These are phyloP conservation scores for Mortierella antarctica DNA, from an alignment of 192 early-diverging fungal genomes.

Conservation along the genomic window DNA sequence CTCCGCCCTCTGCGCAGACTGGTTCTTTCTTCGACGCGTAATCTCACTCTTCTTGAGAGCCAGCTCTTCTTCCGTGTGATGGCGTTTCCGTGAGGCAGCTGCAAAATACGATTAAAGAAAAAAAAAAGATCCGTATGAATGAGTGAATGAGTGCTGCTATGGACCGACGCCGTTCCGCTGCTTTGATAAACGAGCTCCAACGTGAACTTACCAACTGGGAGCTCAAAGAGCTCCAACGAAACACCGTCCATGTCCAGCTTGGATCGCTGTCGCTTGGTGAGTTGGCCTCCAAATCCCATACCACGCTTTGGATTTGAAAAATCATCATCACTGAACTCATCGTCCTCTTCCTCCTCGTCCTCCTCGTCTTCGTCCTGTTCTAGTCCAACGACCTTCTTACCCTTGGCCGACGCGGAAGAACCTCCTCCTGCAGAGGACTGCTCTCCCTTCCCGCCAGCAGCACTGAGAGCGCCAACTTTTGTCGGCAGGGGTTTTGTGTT, in stretches of 20 bases:
- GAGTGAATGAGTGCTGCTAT: neutral
- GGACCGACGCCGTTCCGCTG: too few species aligned
- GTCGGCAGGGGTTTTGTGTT: constrained; percentile 29
- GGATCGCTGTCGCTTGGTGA: constrained; percentile 80
- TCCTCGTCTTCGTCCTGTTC: constrained; percentile 17
- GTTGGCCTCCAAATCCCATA: constrained; percentile 47
- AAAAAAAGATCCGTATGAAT: neutral
- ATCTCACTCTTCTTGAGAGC: constrained; percentile 78
- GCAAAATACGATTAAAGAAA: neutral
- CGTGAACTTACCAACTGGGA: constrained; percentile 67
- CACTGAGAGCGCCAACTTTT: constrained; percentile 16
- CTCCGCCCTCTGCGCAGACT: constrained; percentile 80
- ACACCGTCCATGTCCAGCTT: constrained; percentile 71
- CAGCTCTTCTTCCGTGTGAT: constrained; percentile 76
- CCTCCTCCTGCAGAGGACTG: neutral
- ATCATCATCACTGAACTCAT: constrained; percentile 45
- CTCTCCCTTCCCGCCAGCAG: neutral
- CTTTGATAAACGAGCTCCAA: neutral
- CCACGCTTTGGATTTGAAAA: constrained; percentile 36
- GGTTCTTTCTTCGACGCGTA: constrained; percentile 80
- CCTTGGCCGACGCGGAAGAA: constrained; percentile 11
- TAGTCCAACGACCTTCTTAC: constrained; percentile 19
- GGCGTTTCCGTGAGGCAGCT: constrained; percentile 72
- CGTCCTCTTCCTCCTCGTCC: constrained; percentile 24
- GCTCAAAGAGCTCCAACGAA: constrained; percentile 63